Percentiles rank a stretch among this genome's conserved stretches.
These are phyloP conservation scores for Collybia nuda DNA, from an alignment of 768 basidiomycete genomes.

Conservation along the genomic window DNA sequence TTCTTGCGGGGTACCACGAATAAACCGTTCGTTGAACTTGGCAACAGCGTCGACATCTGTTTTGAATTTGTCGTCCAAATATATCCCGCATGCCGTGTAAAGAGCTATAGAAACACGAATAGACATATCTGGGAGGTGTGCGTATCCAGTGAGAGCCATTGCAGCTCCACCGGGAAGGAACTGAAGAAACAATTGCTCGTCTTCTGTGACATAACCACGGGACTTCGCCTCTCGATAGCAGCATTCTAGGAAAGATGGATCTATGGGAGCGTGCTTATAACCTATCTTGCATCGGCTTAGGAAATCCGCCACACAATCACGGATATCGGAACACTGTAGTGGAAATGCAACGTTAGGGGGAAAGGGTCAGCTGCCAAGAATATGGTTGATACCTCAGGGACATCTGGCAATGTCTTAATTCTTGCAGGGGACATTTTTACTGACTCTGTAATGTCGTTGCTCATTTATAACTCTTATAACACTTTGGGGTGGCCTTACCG, in stretches of 20 bases:
- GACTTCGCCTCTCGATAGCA: slow-evolving; percentile 19
- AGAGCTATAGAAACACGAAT: slow-evolving; percentile 34
- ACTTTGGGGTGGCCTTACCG: too few species aligned
- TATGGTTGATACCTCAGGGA: too few species aligned
- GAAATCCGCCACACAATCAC: too few species aligned
- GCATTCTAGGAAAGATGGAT: slow-evolving; percentile 9
- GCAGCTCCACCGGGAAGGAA: slow-evolving; percentile 29
- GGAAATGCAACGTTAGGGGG: too few species aligned
- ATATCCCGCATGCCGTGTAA: slow-evolving; percentile 36
- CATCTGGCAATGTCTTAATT: too few species aligned
- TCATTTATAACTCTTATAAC: too few species aligned
- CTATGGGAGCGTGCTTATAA: not conserved
- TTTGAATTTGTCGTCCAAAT: slow-evolving; percentile 32
- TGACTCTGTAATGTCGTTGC: too few species aligned
- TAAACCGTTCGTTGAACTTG: slow-evolving; percentile 32
- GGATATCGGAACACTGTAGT: too few species aligned
- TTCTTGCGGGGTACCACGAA: slow-evolving; percentile 22
- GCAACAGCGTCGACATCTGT: slow-evolving; percentile 23
- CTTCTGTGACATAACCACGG: slow-evolving; percentile 24
- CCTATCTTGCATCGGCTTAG: too few species aligned
- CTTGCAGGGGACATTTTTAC: too few species aligned
- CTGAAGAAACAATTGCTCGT: slow-evolving; percentile 17
- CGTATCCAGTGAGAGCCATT: slow-evolving; percentile 24
- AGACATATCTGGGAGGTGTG: slow-evolving; percentile 26
- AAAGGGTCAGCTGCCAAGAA: too few species aligned